Evolutionary conservation across 345 rosid species (phyloP), one percentile per base, ranked within the genome.

Genomic region (Aurinia saxatilis): DNA sequence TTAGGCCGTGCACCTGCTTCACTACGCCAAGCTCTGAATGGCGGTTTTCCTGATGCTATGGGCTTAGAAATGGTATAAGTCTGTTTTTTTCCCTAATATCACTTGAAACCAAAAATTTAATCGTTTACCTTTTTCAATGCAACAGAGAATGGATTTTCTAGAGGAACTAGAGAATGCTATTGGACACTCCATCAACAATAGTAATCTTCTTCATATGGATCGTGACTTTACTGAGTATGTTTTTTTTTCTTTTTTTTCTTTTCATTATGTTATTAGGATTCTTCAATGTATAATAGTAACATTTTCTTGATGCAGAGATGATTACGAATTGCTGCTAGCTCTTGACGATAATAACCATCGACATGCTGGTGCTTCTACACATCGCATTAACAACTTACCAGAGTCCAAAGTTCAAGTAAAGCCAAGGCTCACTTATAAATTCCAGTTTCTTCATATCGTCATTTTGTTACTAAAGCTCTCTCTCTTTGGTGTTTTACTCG

Each of bases 271-370:
- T 47, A 12, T 30, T 48, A 23, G 25, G 57, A 42, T 52, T 60
- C 40, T 18, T 53, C 12, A 49, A 30, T 12, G 17, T 12, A 36
- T n/a, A n/a, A n/a, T n/a, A n/a, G n/a, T 3, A 10, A 48, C 65
- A 41, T 48, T 12, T 33, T 16, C 21, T 6, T 10, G 30, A 57
- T 67, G 78, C 88, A 93, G 97, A 72, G 79, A 80, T 68, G 97
- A 93, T 73, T 90, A 93, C 70, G 99, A 93, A 69, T 78, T 93
- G 86, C 73, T 93, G 50, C 78, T 87, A 80, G 85, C 96, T 41
- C 89, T 93, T 42, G 99, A 93, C 73, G 96, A 93, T 57, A 79
- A 83, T 70, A 72, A 72, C 45, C 75, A 72, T 67, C 83, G 57
- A 17, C 79, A 54, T 58, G 90, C 60, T 2, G 90, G 97, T 66